phyloP scores from a whole-genome alignment of 2,329 filamentous ascomycete genomes.

The Verticillium tricorpus region DNA sequence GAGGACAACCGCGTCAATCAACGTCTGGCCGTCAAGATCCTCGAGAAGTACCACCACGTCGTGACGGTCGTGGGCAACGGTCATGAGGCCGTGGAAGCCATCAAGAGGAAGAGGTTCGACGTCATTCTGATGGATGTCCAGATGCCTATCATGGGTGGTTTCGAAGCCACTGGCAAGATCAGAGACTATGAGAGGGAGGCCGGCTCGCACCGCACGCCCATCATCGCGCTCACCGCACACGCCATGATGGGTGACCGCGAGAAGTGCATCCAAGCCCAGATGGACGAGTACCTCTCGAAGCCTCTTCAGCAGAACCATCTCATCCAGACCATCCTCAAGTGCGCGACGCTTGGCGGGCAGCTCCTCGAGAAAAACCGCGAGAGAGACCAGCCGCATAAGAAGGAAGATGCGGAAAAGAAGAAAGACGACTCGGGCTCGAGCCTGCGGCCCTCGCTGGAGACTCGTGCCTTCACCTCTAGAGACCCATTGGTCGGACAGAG shows the following conservation, averaged over 20 bases:
- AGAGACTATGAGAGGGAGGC: slow-evolving; percentile 86
- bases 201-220: slow-evolving; percentile 78
- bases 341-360: slow-evolving; percentile 82
- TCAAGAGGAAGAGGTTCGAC: slow-evolving; percentile 89
- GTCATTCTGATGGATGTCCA: slow-evolving; percentile 99
- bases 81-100: slow-evolving; percentile 85
- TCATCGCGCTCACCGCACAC: slow-evolving; percentile 94
- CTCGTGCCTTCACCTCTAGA: slow-evolving; percentile 65
- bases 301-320: slow-evolving; percentile 94
- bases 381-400: slow-evolving; percentile 49
- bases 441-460: slow-evolving; percentile 40
- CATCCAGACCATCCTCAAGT: slow-evolving; percentile 96
- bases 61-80: slow-evolving; percentile 95
- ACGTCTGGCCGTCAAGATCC: slow-evolving; percentile 88
- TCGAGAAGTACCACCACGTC: slow-evolving; percentile 92
- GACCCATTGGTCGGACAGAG: slow-evolving; percentile 51
- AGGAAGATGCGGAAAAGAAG: slow-evolving; percentile 25
- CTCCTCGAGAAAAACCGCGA: slow-evolving; percentile 73
- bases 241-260: slow-evolving; percentile 98
- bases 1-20: slow-evolving; percentile 99
- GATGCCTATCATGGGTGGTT: slow-evolving; percentile 99
- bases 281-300: slow-evolving; percentile 98
- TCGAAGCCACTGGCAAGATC: slow-evolving; percentile 95
- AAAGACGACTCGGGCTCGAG: slow-evolving; percentile 15
- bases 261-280: slow-evolving; percentile 96